Evolutionary conservation across 768 basidiomycete species (phyloP), one percentile per base, ranked within the genome.

Genomic region (Candolleomyces eurysporus): DNA sequence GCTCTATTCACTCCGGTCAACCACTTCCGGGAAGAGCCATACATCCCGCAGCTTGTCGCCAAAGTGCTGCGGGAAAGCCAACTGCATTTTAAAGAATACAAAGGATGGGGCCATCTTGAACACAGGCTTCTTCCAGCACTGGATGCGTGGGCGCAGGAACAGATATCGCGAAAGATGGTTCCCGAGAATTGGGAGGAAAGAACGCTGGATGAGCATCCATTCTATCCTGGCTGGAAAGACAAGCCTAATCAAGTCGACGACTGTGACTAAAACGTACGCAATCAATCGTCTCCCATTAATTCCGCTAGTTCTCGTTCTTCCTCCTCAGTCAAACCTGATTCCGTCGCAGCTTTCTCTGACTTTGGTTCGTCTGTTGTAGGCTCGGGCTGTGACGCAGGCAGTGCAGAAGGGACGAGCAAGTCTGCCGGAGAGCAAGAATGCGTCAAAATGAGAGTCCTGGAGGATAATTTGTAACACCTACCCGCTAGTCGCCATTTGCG

Each of bases 301-400:
- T 94, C 94, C 42, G 87, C 94, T 21, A 98, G 78, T 72, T 97
- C 94, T 21, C 85, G 81, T 67, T 95, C 94, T 73, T 97, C 96
- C 57, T 96, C 96, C 67, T 90, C 92, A 10, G 94, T 90, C 73
- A 96, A 69, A 57, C 78, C 70, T 32, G 72, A 82, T 69, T 69
- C 70, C 42, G 59, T 66, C 26, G 26, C 26, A 43, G 58, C 22
- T 22, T 64, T 57, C 16, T 63, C 22, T 11, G 61, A 31, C 16
- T 67, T 64, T 7, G 62, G 21, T 48, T 65, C 59, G 62, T 66
- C 54, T 59, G 63, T 61, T 0, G 57, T 58, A 8, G 45, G 53
- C 30, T 70, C 62, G 58, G 58, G 51, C 21, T 50, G 61, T 21
- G 42, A 39, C 10, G 57, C 59, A 31, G 67, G 50, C 5, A 64